These are phyloP conservation scores for Lachancea sp. DNA, from an alignment of 805 yeast genomes.

Conservation along the genomic window DNA sequence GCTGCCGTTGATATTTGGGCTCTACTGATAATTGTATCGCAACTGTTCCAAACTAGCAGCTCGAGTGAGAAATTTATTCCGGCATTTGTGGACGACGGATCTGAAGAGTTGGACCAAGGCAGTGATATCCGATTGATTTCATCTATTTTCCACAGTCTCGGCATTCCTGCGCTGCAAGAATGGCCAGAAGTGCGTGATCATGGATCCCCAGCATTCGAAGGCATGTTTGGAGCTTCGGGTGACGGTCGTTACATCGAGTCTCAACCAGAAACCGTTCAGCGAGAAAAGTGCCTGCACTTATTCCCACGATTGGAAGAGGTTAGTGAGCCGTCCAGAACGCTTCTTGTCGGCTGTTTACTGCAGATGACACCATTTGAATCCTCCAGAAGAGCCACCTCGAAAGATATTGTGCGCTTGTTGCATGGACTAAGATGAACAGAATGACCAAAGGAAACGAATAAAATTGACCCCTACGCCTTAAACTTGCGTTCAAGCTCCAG, in stretches of 20 bases:
- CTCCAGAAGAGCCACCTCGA: constrained; percentile 40
- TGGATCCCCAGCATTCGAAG: constrained; percentile 30
- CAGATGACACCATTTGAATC: constrained; percentile 42
- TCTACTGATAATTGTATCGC: constrained; percentile 51
- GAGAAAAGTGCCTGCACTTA: constrained; percentile 8
- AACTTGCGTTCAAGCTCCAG: constrained; percentile 21
- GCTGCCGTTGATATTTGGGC: constrained; percentile 68
- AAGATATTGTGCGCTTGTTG: constrained; percentile 24
- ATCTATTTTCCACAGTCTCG: constrained; percentile 50
- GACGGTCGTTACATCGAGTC: constrained; percentile 20
- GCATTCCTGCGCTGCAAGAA: constrained; percentile 46
- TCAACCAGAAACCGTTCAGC: constrained; percentile 9
- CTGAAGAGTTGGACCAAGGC: constrained; percentile 20
- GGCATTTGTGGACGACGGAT: constrained; percentile 27
- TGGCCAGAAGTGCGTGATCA: constrained; percentile 37
- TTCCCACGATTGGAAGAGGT: constrained; percentile 23
- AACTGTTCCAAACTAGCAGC: constrained; percentile 38
- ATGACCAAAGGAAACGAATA: no score
- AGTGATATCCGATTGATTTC: constrained; percentile 58
- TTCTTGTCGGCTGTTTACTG: constrained; percentile 33
- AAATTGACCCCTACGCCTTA: background rate
- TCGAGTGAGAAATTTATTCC: constrained; percentile 14
- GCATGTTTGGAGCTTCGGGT: constrained; percentile 30
- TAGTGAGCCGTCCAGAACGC: constrained; percentile 7
- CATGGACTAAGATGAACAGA: background rate